These are phyloP conservation scores for Jatropha multifida DNA, from an alignment of 441 rosid genomes.

Conservation along the genomic window DNA sequence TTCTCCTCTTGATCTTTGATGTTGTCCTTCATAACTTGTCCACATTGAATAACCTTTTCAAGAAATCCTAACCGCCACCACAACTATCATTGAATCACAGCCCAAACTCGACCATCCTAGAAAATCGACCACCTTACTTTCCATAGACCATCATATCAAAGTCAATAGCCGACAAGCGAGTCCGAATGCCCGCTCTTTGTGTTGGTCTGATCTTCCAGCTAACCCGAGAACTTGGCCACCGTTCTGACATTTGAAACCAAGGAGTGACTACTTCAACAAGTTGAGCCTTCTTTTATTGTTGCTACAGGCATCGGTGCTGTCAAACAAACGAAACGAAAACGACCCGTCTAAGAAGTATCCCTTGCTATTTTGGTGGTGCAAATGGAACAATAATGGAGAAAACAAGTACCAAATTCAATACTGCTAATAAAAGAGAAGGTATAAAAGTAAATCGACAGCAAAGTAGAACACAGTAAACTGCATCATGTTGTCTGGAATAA, in stretches of 20 bases:
- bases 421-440: too few species aligned
- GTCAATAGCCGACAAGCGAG: slow-evolving; percentile 65
- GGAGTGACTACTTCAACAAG: slow-evolving; percentile 69
- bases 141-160: slow-evolving; percentile 70
- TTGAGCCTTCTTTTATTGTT: slow-evolving; percentile 62
- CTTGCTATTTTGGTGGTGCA: too few species aligned
- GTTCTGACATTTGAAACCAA: slow-evolving; percentile 71
- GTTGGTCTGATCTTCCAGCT: slow-evolving; percentile 73
- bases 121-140: slow-evolving; percentile 23
- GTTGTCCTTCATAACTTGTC: slow-evolving; percentile 28
- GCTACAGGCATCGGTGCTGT: slow-evolving; percentile 59
- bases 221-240: slow-evolving; percentile 72
- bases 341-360: too few species aligned
- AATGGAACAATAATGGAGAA: too few species aligned
- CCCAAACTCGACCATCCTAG: slow-evolving; percentile 31
- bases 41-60: slow-evolving; percentile 13
- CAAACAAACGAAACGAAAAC: too few species aligned
- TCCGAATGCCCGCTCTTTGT: slow-evolving; percentile 64
- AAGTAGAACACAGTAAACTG: too few species aligned
- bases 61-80: slow-evolving; percentile 13
- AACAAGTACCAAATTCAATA: too few species aligned
- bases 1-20: slow-evolving; percentile 4
- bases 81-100: slow-evolving; percentile 11
- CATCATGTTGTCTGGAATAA: too few species aligned
- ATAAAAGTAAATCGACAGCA: too few species aligned